Percentiles rank a stretch among this genome's conserved stretches.
phyloP scores from a whole-genome alignment of 495 filamentous ascomycete genomes.

The Tetracladium setigerum region DNA sequence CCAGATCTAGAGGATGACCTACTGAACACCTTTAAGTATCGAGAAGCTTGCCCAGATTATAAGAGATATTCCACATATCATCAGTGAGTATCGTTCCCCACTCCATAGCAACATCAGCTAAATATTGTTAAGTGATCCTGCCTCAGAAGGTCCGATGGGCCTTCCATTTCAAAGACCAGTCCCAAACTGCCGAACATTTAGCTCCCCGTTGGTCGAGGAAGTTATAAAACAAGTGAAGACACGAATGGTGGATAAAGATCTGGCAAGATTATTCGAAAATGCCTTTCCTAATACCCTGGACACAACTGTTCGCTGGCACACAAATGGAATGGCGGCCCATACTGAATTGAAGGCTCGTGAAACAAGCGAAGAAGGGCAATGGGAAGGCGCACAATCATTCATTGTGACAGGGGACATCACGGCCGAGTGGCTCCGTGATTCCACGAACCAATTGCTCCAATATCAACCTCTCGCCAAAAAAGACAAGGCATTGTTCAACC shows the following conservation, averaged over 20 bases:
- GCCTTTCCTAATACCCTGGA: slow-evolving; percentile 62
- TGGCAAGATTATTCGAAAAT: slow-evolving; percentile 92
- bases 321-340: slow-evolving; percentile 37
- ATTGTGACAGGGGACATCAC: slow-evolving; percentile 99
- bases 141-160: slow-evolving; percentile 67
- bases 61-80: slow-evolving; percentile 34
- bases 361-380: slow-evolving; percentile 45
- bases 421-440: slow-evolving; percentile 96
- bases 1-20: no score
- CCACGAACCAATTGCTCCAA: slow-evolving; percentile 87
- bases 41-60: slow-evolving; percentile 39
- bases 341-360: slow-evolving; percentile 30
- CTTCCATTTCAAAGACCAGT: slow-evolving; percentile 89
- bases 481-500: slow-evolving; percentile 62
- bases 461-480: slow-evolving; percentile 80
- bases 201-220: slow-evolving; percentile 75
- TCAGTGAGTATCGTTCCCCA: slow-evolving; percentile 29
- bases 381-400: slow-evolving; percentile 84
- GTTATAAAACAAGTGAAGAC: slow-evolving; percentile 76
- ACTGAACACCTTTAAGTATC: no score
- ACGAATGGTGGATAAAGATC: slow-evolving; percentile 76
- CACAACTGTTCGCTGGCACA: slow-evolving; percentile 52
- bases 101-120: background rate
- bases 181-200: slow-evolving; percentile 77
- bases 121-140: slow-evolving; percentile 49